Conservation (phyloP, 352 stramenopile genomes). For the Phytophthora pluvialis region DNA sequence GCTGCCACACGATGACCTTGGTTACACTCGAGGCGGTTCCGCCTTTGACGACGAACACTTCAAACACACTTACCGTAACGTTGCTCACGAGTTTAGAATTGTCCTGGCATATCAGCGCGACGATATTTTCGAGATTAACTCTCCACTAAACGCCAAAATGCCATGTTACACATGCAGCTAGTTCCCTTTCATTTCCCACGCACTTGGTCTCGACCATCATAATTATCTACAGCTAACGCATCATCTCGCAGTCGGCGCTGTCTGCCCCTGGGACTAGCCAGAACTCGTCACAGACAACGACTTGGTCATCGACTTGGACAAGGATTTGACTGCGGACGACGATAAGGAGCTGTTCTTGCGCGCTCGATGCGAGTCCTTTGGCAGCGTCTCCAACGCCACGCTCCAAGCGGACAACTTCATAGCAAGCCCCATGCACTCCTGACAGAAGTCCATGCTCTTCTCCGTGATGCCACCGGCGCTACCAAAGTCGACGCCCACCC, state of each 20-base stretch:
- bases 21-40: no score
- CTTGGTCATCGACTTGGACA: constrained; percentile 25
- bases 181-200: constrained; percentile 9
- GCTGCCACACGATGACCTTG: constrained; percentile 72
- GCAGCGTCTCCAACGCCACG: constrained; percentile 44
- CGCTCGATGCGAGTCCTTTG: constrained; percentile 3
- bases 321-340: constrained; percentile 20
- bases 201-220: constrained; percentile 15
- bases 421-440: constrained; percentile 48
- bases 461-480: constrained; percentile 39
- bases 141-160: neutral
- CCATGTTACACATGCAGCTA: neutral
- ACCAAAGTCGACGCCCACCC: constrained; percentile 41
- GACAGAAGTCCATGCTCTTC: constrained; percentile 57
- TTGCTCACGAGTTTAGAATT: no score
- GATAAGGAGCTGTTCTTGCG: constrained; percentile 15
- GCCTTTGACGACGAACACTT: no score
- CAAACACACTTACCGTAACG: no score
- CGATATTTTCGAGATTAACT: no score
- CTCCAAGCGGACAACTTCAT: constrained; percentile 47
- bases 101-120: no score
- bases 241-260: no score
- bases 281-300: constrained; percentile 22
- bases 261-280: neutral
- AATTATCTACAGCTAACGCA: constrained; percentile 30